phyloP scores from a whole-genome alignment of 495 filamentous ascomycete species.

The Apiosordaria backusii region DNA sequence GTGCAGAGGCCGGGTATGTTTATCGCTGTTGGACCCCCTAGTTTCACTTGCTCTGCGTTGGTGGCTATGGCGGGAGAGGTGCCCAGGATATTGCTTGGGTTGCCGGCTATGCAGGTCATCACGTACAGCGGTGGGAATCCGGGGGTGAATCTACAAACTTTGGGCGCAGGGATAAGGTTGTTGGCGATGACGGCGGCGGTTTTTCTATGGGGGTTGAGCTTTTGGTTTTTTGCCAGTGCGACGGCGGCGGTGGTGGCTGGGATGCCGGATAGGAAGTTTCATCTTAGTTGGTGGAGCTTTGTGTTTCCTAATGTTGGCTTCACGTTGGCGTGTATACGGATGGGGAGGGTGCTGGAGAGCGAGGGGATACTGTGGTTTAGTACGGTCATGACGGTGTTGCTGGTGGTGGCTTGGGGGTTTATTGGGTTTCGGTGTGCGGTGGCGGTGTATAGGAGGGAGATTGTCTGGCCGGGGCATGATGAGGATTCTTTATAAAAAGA shows the following conservation, averaged over 20 bases:
- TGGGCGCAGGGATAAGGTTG: conserved; percentile 44
- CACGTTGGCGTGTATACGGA: conserved; percentile 44
- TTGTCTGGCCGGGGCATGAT: conserved; percentile 61
- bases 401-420: conserved; percentile 57
- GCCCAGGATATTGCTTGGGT: conserved; percentile 16
- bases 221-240: conserved; percentile 70
- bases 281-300: conserved; percentile 55
- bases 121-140: background rate
- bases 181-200: conserved; percentile 51
- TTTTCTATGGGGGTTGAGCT: conserved; percentile 65
- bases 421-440: conserved; percentile 51
- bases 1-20: conserved; percentile 62
- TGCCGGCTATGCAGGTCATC: background rate
- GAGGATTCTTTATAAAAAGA: conserved; percentile 43
- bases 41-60: conserved; percentile 68
- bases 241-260: conserved; percentile 50
- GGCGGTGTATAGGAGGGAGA: conserved; percentile 52
- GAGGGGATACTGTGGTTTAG: conserved; percentile 43
- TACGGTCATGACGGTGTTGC: conserved; percentile 50
- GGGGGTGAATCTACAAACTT: conserved; percentile 4
- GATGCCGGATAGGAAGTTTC: conserved; percentile 51
- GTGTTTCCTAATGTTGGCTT: conserved; percentile 61
- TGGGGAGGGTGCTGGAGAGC: conserved; percentile 44
- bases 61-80: conserved; percentile 57
- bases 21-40: conserved; percentile 65